Base-by-base conservation (phyloP, 2,329 filamentous ascomycete genomes). In the Penicillium sp. region DNA sequence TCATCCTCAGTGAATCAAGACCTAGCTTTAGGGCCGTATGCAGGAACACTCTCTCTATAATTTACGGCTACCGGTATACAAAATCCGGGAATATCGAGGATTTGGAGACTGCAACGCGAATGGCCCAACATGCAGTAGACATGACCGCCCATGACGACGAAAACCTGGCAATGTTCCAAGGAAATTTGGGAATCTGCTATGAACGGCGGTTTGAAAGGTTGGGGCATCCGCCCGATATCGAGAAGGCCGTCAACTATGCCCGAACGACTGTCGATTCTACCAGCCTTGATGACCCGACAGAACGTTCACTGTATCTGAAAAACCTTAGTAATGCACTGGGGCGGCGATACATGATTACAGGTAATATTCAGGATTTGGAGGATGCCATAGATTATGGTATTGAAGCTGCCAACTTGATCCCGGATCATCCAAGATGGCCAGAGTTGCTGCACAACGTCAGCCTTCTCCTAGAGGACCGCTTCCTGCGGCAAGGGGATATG, bases 41-140 rank as follows among this genome's bases (percentile, higher is more conserved):
- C 26, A 56, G 23, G 23, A 50, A 50, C 21, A 50, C 47, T 26
- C 19, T 50, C 53, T 47, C 41, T 47, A 38, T 48, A 6, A 30
- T 56, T 19, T 47, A 56, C 47, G 44, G 53, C 26, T 46, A 48
- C 21, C 41, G 44, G 41, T 47, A 51, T 17, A 19, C 23, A 11
- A 56, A 48, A 1, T 5, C 21, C 23, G 53, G 53, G 31, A 56
- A 47, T 35, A 17, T 47, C 21, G 53, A 56, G 44, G 53, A 47
- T 56, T 56, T 47, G 41, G 44, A 31, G 44, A 51, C 49, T 51
- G 41, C 53, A 56, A 56, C 44, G 7, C 53, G 38, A 23, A 51
- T 51, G 30, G 49, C 49, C 8, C n/a, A 35, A 35, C 5, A 47
- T 23, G 44, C 53, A 15, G 53, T 46, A 21, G 53, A 47, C 21